Base-by-base conservation (phyloP, 306 rosid species). In the Gastrolobium villosum region DNA sequence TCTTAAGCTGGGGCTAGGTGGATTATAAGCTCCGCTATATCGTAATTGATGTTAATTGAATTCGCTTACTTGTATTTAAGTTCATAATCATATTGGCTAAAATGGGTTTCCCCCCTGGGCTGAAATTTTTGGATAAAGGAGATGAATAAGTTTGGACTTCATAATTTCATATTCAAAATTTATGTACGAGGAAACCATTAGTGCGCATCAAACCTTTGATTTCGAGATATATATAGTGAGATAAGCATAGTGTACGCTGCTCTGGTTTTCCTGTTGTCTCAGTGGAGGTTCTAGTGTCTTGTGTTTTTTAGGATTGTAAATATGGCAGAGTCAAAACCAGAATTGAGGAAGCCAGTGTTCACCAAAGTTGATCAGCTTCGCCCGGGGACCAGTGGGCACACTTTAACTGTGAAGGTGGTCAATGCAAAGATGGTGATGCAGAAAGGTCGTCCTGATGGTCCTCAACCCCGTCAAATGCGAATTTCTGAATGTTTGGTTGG, bases 381-480 rank as follows among this genome's bases (percentile, higher is more conserved):
- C 34, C 98, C 97, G 0, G 88, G 94, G 45, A 92, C 98, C 31
- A 88, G 86, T 49, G 98, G 98, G 40, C 98, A 92, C 79, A 94
- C 98, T 66, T 84, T 92, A 43, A 83, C 92, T 0, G 89, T 86
- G 39, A 50, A 90, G 92, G 95, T 92, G 34, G 97, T 94, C n/a
- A 86, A 73, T 75, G 82, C 95, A 13, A 94, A 94, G 84, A 86
- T 90, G 96, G 95, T 94, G 49, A 61, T 89, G 87, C 99, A 92
- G 89, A 90, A 85, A 72, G 83, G 97, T 34, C 99, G 98, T 57
- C 77, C 96, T 1, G 97, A 95, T 83, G 99, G 95, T 50, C 87
- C 97, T 79, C 98, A 95, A 73, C 84, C 87, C 56, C 98, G 99
- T 67, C 99, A 95, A 84, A 91, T 89, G 98, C 97, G 97, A 56